Conservation (phyloP, 345 rosid genomes). For the Eucalyptus polyanthemos region DNA sequence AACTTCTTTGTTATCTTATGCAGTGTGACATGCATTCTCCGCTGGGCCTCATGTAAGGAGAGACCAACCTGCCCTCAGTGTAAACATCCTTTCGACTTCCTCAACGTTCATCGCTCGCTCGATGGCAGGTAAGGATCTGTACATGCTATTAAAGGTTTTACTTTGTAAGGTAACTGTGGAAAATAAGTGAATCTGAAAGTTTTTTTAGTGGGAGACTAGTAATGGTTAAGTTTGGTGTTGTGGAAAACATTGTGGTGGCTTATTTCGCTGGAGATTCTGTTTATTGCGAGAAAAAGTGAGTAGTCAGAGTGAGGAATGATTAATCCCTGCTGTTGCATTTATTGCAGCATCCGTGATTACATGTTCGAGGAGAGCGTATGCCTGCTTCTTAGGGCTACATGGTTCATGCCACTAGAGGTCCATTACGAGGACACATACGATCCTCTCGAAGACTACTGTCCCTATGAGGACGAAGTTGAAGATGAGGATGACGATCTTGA, state of each 20-base stretch:
- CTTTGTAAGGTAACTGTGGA: neutral
- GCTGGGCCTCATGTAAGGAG: constrained; percentile 70
- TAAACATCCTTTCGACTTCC: constrained; percentile 79
- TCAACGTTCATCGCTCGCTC: constrained; percentile 69
- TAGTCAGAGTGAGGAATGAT: neutral
- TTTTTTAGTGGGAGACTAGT: neutral
- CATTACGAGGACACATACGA: constrained; percentile 27
- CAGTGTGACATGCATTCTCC: constrained; percentile 87
- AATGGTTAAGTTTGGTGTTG: neutral
- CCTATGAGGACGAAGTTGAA: constrained; percentile 32
- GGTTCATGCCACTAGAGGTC: constrained; percentile 61
- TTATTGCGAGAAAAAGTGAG: neutral
- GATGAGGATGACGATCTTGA: constrained; percentile 36
- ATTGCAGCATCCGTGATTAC: constrained; percentile 61
- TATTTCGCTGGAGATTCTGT: neutral
- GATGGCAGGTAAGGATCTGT: constrained; percentile 57
- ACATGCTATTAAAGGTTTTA: neutral
- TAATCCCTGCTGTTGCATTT: neutral
- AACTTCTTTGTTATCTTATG: constrained; percentile 7
- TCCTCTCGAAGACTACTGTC: constrained; percentile 35
- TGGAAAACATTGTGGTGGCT: neutral
- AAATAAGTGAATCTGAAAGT: neutral
- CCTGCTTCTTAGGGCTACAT: constrained; percentile 77
- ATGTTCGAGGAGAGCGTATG: constrained; percentile 95
- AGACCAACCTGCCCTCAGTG: constrained; percentile 86